Conservation (phyloP, 768 basidiomycete genomes). For the Lentinula raphanica region DNA sequence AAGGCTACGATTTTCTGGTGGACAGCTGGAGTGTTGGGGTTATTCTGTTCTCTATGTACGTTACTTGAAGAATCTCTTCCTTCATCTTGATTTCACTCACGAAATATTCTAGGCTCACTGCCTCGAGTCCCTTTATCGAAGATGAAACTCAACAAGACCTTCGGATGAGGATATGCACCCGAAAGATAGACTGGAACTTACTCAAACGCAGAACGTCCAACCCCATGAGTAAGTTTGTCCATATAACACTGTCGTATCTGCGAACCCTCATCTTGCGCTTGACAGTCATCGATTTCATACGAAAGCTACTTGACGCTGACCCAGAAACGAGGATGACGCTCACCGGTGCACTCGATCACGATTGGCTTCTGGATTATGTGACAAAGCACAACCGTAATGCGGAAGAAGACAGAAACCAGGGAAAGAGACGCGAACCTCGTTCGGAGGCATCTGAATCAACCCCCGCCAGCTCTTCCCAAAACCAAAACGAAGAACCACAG, state of each 20-base stretch:
- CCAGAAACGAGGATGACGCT: conserved; percentile 70
- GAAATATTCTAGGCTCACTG: conserved; percentile 54
- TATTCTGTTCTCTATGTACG: conserved; percentile 87
- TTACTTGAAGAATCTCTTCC: background rate
- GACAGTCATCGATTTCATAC: conserved; percentile 64
- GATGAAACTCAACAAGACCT: conserved; percentile 58
- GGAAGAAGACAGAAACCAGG: background rate
- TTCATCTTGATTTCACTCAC: background rate
- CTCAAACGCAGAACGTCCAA: conserved; percentile 38
- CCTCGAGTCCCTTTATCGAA: conserved; percentile 76
- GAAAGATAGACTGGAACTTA: conserved; percentile 56
- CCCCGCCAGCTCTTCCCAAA: background rate
- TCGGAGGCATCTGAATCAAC: conserved; percentile 9
- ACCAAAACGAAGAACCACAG: conserved; percentile 11
- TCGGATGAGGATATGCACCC: conserved; percentile 51
- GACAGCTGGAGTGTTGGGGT: conserved; percentile 98
- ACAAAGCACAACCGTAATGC: background rate
- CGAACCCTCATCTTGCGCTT: conserved; percentile 5
- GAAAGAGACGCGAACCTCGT: background rate
- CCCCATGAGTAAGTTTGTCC: conserved; percentile 38
- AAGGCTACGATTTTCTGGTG: conserved; percentile 84
- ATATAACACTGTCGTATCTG: background rate
- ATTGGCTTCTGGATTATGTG: conserved; percentile 53
- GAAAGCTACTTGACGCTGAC: conserved; percentile 55
- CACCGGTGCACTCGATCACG: conserved; percentile 60